Evolutionary conservation across 306 rosid species (phyloP), one percentile per base, ranked within the genome.

Genomic region (Gastrolobium bilobum): DNA sequence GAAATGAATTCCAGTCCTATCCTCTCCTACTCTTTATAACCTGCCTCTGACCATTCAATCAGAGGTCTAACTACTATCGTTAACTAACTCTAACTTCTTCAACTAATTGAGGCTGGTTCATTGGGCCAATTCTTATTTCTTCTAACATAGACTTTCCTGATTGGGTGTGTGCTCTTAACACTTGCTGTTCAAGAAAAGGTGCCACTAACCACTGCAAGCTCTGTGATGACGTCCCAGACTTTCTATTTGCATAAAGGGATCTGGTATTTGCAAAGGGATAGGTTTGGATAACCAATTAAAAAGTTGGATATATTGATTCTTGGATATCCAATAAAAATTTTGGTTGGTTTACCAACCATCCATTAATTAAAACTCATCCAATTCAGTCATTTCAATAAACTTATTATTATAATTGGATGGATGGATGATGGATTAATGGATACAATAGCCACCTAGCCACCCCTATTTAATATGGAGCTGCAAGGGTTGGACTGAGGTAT

Each of bases 341-440:
- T 71, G 77, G 39, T 38, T 71, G 39, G 53, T 54, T 38, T 37
- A 35, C 63, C 10, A 65, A 66, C 35, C 37, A 29, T 72, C 42
- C 54, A 40, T 56, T 10, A 39, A 72, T 40, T 56, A 39, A 6
- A 54, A 56, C 37, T 56, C 1, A 40, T 7, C 14, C 65, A 7
- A 42, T 42, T 2, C 40, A 53, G 38, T 37, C 29, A 37, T 11
- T 52, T 71, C 51, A 37, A 71, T 52, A 71, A 54, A 5, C 46
- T 20, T 0, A 72, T 30, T 26, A 72, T 8, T 30, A 26, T 54
- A 56, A 10, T 39, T 40, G 8, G 30, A 4, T 65, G 71, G 35
- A 20, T 10, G 7, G 14, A 43, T 65, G 69, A 38, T 63, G 33
- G 35, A 44, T 40, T 15, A 8, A 20, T 39, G 51, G 50, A 20